phyloP scores from a whole-genome alignment of 2,329 filamentous ascomycete genomes.

The Raffaelea arxii region DNA sequence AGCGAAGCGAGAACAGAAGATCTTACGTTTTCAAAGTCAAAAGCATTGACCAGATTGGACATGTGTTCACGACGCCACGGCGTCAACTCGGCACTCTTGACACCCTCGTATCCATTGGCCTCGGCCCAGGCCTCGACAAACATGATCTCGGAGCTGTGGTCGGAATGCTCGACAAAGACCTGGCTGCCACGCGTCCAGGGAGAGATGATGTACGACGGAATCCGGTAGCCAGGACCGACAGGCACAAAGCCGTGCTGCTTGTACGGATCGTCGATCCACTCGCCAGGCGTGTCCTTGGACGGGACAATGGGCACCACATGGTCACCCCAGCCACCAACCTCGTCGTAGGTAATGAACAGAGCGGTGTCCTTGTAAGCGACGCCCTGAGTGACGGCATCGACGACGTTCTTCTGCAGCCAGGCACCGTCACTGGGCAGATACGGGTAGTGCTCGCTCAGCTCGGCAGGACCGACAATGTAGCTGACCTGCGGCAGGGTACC shows the following conservation, averaged over 20 bases:
- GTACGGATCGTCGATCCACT: constrained; percentile 33
- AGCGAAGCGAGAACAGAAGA: too few relatives aligned
- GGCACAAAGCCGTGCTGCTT: constrained; percentile 19
- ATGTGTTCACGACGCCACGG: constrained; percentile 22
- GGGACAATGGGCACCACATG: constrained; percentile 36
- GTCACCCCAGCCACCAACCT: constrained; percentile 17
- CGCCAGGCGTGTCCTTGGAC: constrained; percentile 30
- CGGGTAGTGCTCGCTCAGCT: constrained; percentile 44
- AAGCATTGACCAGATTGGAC: constrained; percentile 7
- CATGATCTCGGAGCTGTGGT: constrained; percentile 38
- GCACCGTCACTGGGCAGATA: too few relatives aligned
- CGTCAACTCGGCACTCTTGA: constrained; percentile 16
- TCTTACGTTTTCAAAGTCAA: constrained; percentile 34
- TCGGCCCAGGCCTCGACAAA: constrained; percentile 39
- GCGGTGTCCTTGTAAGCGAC: too few relatives aligned
- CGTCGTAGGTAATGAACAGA: too few relatives aligned
- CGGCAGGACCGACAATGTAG: constrained; percentile 39
- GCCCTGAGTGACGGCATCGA: too few relatives aligned
- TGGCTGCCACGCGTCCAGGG: constrained; percentile 39
- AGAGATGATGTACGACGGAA: constrained; percentile 39
- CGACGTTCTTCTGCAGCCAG: too few relatives aligned
- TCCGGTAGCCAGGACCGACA: constrained; percentile 23
- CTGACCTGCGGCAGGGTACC: constrained; percentile 41
- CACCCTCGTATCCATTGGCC: constrained; percentile 33
- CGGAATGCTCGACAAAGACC: constrained; percentile 37